phyloP scores from a whole-genome alignment of 2,329 filamentous ascomycete genomes.

The Chrysoporthe deuterocubensis region DNA sequence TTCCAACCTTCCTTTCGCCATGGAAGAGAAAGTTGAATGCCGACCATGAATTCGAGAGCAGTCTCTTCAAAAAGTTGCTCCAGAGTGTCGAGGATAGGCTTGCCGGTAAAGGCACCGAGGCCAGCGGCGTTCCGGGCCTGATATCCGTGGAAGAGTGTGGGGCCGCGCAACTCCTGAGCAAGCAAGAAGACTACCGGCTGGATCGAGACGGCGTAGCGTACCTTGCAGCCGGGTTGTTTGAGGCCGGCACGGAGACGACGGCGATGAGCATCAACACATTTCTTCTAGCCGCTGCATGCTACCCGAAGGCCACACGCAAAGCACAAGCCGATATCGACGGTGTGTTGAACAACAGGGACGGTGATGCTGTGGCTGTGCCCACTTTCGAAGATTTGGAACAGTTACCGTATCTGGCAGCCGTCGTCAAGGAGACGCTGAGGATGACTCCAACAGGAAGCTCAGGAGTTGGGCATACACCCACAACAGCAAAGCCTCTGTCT shows the following conservation, averaged over 20 bases:
- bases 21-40: slow-evolving; percentile 25
- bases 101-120: not conserved
- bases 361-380: not conserved
- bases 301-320: slow-evolving; percentile 1
- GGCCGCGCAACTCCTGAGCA: slow-evolving; percentile 21
- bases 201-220: slow-evolving; percentile 20
- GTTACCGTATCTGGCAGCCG: slow-evolving; percentile 15
- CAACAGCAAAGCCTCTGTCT: not conserved
- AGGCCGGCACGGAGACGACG: slow-evolving; percentile 28
- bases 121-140: not conserved
- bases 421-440: slow-evolving; percentile 25
- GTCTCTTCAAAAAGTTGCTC: slow-evolving; percentile 18
- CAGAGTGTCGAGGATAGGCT: slow-evolving; percentile 9
- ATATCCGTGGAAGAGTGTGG: slow-evolving; percentile 18
- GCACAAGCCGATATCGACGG: slow-evolving; percentile 23
- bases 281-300: slow-evolving; percentile 22
- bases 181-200: not conserved
- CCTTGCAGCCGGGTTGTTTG: slow-evolving; percentile 26
- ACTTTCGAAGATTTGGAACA: slow-evolving; percentile 23
- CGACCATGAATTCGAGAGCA: slow-evolving; percentile 20
- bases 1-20: slow-evolving; percentile 15
- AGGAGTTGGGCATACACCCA: slow-evolving; percentile 24
- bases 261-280: slow-evolving; percentile 28
- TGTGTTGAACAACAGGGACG: not conserved
- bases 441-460: slow-evolving; percentile 25